These are phyloP conservation scores for Coniochaeta pulveracea DNA, from an alignment of 2,329 filamentous ascomycete species.

Conservation along the genomic window DNA sequence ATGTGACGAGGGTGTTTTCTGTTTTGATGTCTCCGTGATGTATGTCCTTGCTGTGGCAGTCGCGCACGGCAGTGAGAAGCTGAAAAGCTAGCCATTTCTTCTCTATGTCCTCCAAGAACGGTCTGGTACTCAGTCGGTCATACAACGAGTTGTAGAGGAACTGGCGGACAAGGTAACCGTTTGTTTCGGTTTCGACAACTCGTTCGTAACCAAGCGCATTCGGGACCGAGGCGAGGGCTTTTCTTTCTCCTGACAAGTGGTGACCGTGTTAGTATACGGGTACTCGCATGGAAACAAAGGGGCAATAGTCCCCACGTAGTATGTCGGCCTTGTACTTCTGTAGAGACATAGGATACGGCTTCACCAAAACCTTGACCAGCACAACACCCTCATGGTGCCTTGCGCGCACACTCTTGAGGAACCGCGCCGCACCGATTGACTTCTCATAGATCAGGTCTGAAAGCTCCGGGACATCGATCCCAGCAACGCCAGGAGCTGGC, in stretches of 20 bases:
- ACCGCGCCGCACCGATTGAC: slow-evolving; percentile 80
- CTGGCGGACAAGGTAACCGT: slow-evolving; percentile 87
- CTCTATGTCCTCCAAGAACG: slow-evolving; percentile 93
- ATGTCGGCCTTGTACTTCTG: slow-evolving; percentile 69
- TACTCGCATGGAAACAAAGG: too few species aligned
- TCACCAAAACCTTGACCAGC: slow-evolving; percentile 89
- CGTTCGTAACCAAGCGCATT: slow-evolving; percentile 88
- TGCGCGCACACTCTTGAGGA: slow-evolving; percentile 93
- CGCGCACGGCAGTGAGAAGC: slow-evolving; percentile 79
- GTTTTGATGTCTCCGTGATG: slow-evolving; percentile 99
- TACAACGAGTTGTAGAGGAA: slow-evolving; percentile 95
- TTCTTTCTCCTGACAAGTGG: slow-evolving; percentile 77
- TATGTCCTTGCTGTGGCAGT: slow-evolving; percentile 79
- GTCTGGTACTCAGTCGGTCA: slow-evolving; percentile 90
- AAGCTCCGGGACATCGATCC: slow-evolving; percentile 88
- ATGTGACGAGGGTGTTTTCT: slow-evolving; percentile 92
- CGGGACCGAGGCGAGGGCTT: slow-evolving; percentile 67
- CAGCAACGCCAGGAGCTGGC: slow-evolving; percentile 80
- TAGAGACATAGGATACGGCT: slow-evolving; percentile 78
- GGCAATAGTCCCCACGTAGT: slow-evolving; percentile 50
- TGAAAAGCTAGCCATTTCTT: slow-evolving; percentile 99
- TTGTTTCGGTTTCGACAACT: slow-evolving; percentile 81
- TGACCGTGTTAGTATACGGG: too few species aligned
- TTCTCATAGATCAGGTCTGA: slow-evolving; percentile 86
- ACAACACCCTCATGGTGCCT: slow-evolving; percentile 84